Conservation (phyloP, 306 rosid genomes). For the Urtica urens region DNA sequence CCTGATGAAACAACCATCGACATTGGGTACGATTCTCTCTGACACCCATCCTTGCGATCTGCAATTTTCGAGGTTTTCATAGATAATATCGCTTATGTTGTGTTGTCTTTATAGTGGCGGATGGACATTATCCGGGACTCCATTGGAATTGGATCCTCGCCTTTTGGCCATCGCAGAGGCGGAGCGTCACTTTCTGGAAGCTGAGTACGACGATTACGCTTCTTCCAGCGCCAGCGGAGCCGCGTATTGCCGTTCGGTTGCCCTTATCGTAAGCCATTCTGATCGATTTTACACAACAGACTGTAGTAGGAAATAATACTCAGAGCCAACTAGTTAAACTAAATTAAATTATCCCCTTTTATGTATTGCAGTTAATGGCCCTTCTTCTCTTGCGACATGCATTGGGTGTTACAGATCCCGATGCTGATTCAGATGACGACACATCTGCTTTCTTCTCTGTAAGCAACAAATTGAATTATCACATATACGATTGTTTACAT, state of each 20-base stretch:
- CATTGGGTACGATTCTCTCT: slow-evolving; percentile 54
- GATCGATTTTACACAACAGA: neutral
- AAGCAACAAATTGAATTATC: slow-evolving; percentile 18
- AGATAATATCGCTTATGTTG: neutral
- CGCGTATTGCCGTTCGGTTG: slow-evolving; percentile 91
- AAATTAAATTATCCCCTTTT: slow-evolving; percentile 8
- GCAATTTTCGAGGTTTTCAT: too few relatives aligned
- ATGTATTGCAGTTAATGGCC: slow-evolving; percentile 70
- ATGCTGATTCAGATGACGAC: slow-evolving; percentile 48
- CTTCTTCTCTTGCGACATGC: slow-evolving; percentile 83
- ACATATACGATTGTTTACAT: neutral
- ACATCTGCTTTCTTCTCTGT: slow-evolving; percentile 72
- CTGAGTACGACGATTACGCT: slow-evolving; percentile 91
- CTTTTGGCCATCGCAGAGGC: slow-evolving; percentile 96
- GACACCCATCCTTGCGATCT: neutral
- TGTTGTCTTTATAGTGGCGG: slow-evolving; percentile 52
- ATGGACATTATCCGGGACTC: slow-evolving; percentile 96
- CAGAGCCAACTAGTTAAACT: too few relatives aligned
- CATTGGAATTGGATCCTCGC: slow-evolving; percentile 94
- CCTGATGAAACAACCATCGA: slow-evolving; percentile 87
- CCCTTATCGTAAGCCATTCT: slow-evolving; percentile 61
- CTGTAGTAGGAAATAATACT: too few relatives aligned
- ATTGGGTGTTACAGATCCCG: slow-evolving; percentile 61
- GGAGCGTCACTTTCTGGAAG: slow-evolving; percentile 75
- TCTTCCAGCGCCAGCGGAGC: slow-evolving; percentile 83